Evolutionary conservation across 257 asterid species (phyloP), one percentile per base, ranked within the genome.

Genomic region (Salvia hispanica): DNA sequence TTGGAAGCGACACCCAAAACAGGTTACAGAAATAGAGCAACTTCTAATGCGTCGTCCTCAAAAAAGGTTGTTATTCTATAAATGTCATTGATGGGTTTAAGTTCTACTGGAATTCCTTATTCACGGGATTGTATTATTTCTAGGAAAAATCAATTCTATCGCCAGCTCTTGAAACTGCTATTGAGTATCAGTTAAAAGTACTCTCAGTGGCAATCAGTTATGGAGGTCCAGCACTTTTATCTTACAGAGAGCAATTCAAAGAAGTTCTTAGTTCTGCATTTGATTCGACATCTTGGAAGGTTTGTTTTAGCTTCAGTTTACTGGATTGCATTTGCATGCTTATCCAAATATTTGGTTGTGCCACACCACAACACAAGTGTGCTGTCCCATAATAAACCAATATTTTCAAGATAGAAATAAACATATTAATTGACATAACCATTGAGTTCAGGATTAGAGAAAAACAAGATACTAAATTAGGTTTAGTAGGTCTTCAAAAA

Each of bases 201-300:
- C 80, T 94, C 72, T 86, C 99, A 46, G 88, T 88, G 80, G 97
- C 96, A 42, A 86, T 94, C 76, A 87, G 87, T 80, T 94, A 91
- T 84, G 99, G 88, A 70, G 99, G 97, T 69, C 90, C 96, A 55
- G 76, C 95, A 40, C 86, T 94, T 69, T 84, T 94, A 72, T 76
- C 55, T 66, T 84, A 79, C 85, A 87, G 81, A 81, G 88, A 91
- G 16, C 85, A 85, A 72, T 86, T 94, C 73, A 88, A 88, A 80
- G 96, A 88, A 85, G 91, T 84, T 69, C 87, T 94, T 60, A 75
- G 37, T 77, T 87, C 86, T 62, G 97, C 97, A 33, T 94, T 91
- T 60, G 91, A 87, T 84, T 88, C 99, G 2, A 88, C 96, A 50
- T 94, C 99, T 65, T 94, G 99, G 99, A 94, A 94, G 99, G 99